These are phyloP conservation scores for Oropetium thomaeum DNA, from an alignment of 176 grass and related monocot genomes.

Conservation along the genomic window DNA sequence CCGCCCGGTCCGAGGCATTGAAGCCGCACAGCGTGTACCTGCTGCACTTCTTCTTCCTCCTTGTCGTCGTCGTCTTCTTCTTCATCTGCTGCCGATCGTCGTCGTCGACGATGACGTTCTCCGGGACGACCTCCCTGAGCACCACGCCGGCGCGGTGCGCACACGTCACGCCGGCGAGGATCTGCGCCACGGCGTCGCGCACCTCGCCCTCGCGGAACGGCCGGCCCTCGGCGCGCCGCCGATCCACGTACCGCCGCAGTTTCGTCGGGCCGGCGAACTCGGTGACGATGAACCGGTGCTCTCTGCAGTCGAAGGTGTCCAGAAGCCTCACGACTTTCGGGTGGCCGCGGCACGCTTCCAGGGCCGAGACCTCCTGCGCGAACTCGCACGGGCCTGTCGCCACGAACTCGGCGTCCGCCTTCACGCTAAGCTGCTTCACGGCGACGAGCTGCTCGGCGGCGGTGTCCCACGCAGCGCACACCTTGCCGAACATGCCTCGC, in stretches of 20 bases:
- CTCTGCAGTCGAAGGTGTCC: neutral
- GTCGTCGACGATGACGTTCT: neutral
- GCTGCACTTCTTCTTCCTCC: too few species aligned
- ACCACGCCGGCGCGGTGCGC: neutral
- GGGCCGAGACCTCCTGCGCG: neutral
- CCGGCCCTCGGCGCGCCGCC: rapidly evolving
- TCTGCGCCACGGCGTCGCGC: neutral
- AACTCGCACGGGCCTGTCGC: rapidly evolving
- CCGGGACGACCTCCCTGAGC: neutral
- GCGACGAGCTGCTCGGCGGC: neutral
- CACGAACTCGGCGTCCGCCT: neutral
- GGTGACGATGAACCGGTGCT: neutral
- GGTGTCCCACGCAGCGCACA: neutral
- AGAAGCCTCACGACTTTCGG: neutral
- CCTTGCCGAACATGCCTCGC: neutral
- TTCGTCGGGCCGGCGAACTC: neutral
- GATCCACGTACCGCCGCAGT: neutral
- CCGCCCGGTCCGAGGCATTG: too few species aligned
- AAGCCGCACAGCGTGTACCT: too few species aligned
- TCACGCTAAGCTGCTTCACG: neutral
- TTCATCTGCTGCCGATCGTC: neutral
- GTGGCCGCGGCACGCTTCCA: neutral
- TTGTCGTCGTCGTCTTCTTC: too few species aligned
- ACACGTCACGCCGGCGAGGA: neutral
- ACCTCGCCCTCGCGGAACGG: neutral